Conservation (phyloP, 768 basidiomycete species). For the Flagelloscypha sp. region DNA sequence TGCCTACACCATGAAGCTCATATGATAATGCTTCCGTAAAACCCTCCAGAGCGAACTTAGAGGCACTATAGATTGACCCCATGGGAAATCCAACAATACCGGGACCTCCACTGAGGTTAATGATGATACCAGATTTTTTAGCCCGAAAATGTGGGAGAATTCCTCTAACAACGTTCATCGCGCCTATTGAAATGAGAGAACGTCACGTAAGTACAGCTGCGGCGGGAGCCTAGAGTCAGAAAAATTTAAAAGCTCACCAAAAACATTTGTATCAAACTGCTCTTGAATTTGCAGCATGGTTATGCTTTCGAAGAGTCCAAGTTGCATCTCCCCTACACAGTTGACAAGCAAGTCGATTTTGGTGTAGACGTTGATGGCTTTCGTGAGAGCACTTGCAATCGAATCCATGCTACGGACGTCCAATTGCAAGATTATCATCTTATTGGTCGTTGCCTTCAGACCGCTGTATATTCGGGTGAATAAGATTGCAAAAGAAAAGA, state of each 20-base stretch:
- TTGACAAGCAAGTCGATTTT: conserved; percentile 4
- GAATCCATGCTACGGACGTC: not conserved
- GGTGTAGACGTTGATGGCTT: conserved; percentile 1
- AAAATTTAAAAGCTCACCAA: conserved; percentile 2
- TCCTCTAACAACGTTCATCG: not conserved
- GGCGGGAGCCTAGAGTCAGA: not conserved
- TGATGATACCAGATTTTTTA: not conserved
- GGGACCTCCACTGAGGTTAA: conserved; percentile 2
- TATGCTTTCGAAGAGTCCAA: conserved; percentile 3
- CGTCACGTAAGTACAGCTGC: not conserved
- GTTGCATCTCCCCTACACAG: conserved; percentile 2
- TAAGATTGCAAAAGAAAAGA: too few relatives aligned
- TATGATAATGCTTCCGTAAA: conserved; percentile 5
- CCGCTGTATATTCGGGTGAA: too few relatives aligned
- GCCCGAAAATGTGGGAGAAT: conserved; percentile 1
- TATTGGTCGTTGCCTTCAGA: too few relatives aligned
- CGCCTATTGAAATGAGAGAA: not conserved
- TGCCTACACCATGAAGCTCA: conserved; percentile 1
- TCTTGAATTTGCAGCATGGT: conserved; percentile 2
- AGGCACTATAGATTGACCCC: conserved; percentile 1
- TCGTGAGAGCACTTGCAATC: not conserved
- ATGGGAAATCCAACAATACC: not conserved
- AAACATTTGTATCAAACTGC: conserved; percentile 4
- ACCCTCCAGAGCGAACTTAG: conserved; percentile 4
- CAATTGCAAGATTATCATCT: not conserved